phyloP scores from a whole-genome alignment of 2,329 filamentous ascomycete genomes.

The Orbilia javanica region DNA sequence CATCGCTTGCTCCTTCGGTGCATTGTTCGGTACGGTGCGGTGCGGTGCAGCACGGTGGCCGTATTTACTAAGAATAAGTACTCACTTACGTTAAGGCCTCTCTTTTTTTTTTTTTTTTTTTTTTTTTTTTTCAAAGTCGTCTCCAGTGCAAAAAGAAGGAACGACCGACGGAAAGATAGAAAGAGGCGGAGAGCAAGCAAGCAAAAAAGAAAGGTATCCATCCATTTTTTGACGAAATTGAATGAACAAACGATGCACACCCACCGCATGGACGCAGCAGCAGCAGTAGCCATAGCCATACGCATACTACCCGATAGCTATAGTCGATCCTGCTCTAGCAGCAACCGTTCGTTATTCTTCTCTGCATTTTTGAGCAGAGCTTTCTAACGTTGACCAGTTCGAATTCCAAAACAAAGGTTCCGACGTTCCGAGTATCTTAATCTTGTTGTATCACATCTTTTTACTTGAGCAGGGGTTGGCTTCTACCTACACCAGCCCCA shows the following conservation, averaged over 20 bases:
- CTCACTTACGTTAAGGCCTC: neutral
- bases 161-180: neutral
- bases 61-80: neutral
- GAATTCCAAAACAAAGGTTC: conserved; percentile 35
- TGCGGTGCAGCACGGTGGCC: neutral
- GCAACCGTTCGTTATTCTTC: conserved; percentile 30
- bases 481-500: conserved; percentile 37
- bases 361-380: conserved; percentile 11
- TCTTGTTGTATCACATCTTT: conserved; percentile 55
- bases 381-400: conserved; percentile 24
- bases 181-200: neutral
- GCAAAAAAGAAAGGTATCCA: neutral
- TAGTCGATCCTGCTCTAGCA: conserved; percentile 55
- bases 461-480: conserved; percentile 54
- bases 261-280: conserved; percentile 49
- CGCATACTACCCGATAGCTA: conserved; percentile 16
- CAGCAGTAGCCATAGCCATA: conserved; percentile 29
- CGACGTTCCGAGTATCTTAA: conserved; percentile 50
- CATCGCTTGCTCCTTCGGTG: conserved; percentile 20
- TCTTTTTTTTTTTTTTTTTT: too few relatives aligned
- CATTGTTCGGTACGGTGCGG: conserved; percentile 12
- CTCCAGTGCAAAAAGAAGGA: neutral
- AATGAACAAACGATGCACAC: conserved; percentile 52
- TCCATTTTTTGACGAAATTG: conserved; percentile 5
- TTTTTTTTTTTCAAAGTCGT: neutral